Conservation (phyloP, 768 basidiomycete species). For the Nidularia pulvinata region DNA sequence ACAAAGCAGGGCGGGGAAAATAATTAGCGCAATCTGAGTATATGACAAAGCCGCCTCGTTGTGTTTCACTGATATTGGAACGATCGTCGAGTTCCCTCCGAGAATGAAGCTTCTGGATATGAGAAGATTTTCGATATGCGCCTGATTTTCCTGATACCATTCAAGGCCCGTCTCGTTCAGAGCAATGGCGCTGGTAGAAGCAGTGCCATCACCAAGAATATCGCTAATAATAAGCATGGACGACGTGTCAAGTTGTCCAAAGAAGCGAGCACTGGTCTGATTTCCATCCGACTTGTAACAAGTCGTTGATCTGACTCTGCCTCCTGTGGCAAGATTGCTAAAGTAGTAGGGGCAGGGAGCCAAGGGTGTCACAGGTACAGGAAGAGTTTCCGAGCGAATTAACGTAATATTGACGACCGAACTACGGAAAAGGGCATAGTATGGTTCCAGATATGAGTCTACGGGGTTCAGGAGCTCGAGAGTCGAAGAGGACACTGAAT, state of each 20-base stretch:
- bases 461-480: conserved; percentile 6
- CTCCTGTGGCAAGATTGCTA: conserved; percentile 6
- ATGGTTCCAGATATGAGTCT: not conserved
- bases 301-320: conserved; percentile 5
- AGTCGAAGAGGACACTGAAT: conserved; percentile 1
- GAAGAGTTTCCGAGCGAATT: conserved; percentile 6
- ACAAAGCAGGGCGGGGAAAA: conserved; percentile 3
- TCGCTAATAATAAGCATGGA: conserved; percentile 3
- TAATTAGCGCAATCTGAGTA: conserved; percentile 6
- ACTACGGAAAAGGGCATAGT: conserved; percentile 1
- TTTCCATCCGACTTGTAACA: conserved; percentile 2
- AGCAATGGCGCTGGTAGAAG: conserved; percentile 1
- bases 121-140: conserved; percentile 6
- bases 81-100: conserved; percentile 1
- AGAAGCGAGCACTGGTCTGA: conserved; percentile 1
- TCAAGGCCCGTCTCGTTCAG: conserved; percentile 2
- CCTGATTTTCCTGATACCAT: conserved; percentile 2
- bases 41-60: conserved; percentile 6
- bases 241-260: conserved; percentile 7
- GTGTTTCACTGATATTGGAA: not conserved
- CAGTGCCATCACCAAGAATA: conserved; percentile 6
- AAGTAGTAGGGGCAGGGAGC: conserved; percentile 3
- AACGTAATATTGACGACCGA: conserved; percentile 5
- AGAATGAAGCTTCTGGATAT: conserved; percentile 5
- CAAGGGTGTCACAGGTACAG: conserved; percentile 1